Evolutionary conservation across 192 early-diverging fungal genomes (phyloP).

Genomic region (Rhizophagus sp.): DNA sequence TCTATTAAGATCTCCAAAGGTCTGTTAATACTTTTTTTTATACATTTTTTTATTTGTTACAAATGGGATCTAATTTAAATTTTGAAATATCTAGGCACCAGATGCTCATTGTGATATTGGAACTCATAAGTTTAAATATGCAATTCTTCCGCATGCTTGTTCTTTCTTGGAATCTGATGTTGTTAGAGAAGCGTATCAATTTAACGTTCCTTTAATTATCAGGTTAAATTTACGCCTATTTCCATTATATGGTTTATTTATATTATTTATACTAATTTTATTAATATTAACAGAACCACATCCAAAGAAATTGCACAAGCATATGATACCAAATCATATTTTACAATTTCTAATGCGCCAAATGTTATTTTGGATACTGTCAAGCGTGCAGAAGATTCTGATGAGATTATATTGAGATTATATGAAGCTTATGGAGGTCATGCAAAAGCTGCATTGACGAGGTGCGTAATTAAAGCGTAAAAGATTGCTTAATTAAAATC

Average conservation of each 20-base stretch:
- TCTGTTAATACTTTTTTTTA: background rate
- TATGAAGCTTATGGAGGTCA: conserved; percentile 94
- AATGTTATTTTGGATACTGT: conserved; percentile 91
- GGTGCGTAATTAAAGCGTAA: conserved; percentile 35
- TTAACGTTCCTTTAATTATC: conserved; percentile 79
- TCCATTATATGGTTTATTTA: background rate
- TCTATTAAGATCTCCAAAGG: conserved; percentile 88
- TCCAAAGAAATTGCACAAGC: conserved; percentile 15
- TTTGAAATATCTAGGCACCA: conserved; percentile 40
- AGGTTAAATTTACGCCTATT: conserved; percentile 35
- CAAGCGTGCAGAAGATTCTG: conserved; percentile 81
- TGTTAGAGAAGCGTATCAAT: conserved; percentile 85
- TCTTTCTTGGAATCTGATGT: conserved; percentile 82
- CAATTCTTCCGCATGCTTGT: conserved; percentile 85
- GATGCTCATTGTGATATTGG: conserved; percentile 72
- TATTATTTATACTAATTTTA: background rate
- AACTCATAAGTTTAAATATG: conserved; percentile 84
- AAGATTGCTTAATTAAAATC: background rate
- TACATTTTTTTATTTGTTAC: background rate
- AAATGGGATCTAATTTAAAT: background rate
- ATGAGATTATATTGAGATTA: conserved; percentile 77
- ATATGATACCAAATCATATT: conserved; percentile 32
- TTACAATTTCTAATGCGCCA: conserved; percentile 47
- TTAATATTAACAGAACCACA: conserved; percentile 12
- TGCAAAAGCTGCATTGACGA: conserved; percentile 54